A percentile compares a stretch with the other conserved stretches of the same genome.
phyloP scores from a whole-genome alignment of 257 asterid genomes.

The Solanum okadae region DNA sequence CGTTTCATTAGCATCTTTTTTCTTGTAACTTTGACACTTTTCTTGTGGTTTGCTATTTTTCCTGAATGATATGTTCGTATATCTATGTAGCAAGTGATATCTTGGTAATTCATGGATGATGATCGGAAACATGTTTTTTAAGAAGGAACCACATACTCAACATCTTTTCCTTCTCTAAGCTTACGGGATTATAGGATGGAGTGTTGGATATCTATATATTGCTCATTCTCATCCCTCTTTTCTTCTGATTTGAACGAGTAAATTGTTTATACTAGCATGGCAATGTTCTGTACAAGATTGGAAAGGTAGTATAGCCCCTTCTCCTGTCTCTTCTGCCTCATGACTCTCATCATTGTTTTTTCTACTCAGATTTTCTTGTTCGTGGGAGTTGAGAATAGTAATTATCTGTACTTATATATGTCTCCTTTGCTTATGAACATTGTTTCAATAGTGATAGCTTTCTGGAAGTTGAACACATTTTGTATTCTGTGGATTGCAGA shows the following conservation, averaged over 20 bases:
- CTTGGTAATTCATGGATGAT: conserved; percentile 92
- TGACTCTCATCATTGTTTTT: background rate
- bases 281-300: conserved; percentile 16
- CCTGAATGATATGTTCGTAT: background rate
- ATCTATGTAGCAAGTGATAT: background rate
- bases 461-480: background rate
- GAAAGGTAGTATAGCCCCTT: conserved; percentile 10
- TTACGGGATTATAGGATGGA: conserved; percentile 99
- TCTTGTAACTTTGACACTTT: background rate
- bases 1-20: background rate
- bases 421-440: background rate
- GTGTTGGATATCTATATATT: conserved; percentile 80
- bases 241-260: conserved; percentile 3
- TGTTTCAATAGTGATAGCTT: background rate
- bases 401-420: background rate
- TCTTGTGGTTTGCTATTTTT: background rate
- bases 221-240: background rate
- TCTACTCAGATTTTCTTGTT: background rate
- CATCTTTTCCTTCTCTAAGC: conserved; percentile 88
- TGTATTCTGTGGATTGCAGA: background rate
- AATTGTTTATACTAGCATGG: conserved; percentile 4
- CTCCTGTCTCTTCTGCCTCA: background rate
- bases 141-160: conserved; percentile 82
- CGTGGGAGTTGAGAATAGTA: background rate
- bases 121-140: conserved; percentile 59